Evolutionary conservation across 805 yeast species (phyloP), one percentile per base, ranked within the genome.

Genomic region (Saccharomycopsis oosterbeekiorum): DNA sequence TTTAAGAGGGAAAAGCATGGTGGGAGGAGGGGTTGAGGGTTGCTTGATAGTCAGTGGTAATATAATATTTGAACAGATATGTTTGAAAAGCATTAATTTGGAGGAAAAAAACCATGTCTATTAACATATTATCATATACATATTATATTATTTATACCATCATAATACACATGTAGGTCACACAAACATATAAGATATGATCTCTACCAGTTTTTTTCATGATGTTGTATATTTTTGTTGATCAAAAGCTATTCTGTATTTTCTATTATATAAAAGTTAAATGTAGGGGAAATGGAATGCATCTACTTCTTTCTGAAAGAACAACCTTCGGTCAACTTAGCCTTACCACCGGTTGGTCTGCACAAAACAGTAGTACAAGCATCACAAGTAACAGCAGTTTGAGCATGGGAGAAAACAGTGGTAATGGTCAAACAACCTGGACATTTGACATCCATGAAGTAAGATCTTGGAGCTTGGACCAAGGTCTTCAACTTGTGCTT

Each of bases 341-440:
- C 97, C 86, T 94, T 94, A 84, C 99, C 99, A 85, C 99, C 99
- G 70, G 97, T 88, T 78, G 99, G 99, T 75, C 94, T 87, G 83
- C 98, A 92, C 76, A 94, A 88, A 69, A 94, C 97, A 70, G 97
- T 90, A 70, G 98, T 86, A 83, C 99, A 94, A 62, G 96, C 85
- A 76, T 96, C 98, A 85, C 99, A 94, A 75, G 97, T 88, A 75
- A 94, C 99, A 74, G 97, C 98, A 74, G 99, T 94, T 85, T 94
- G 99, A 71, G 99, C 98, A 81, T 94, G 99, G 68, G 98, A 93
- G 88, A 94, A 94, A 70, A 94, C 98, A 71, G 97, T 93, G 80
- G 99, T 91, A 84, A 94, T 94, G 86, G 86, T 88, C 78, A 93
- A 84, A 84, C 99, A 94, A 74, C 99, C 98, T 80, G 96, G 98